Conservation (phyloP, 2,329 filamentous ascomycete genomes). For the Ascochyta lentis region DNA sequence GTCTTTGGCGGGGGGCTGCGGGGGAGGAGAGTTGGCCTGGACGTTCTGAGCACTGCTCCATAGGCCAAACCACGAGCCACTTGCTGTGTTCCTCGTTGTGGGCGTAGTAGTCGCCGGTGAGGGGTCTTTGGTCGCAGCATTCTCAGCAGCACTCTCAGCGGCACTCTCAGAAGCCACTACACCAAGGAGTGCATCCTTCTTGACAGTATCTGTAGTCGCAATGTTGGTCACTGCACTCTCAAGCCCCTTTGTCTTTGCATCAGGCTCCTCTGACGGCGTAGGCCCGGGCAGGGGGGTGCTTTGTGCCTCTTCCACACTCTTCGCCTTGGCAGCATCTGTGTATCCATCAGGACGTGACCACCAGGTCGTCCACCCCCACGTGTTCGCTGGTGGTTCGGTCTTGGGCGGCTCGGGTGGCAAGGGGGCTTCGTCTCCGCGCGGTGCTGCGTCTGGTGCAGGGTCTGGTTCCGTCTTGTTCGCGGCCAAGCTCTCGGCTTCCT, state of each 20-base stretch:
- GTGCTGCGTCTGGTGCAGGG: conserved; percentile 16
- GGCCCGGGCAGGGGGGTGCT: conserved; percentile 51
- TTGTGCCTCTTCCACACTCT: conserved; percentile 46
- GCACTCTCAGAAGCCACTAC: background rate
- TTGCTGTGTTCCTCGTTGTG: conserved; percentile 28
- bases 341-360: conserved; percentile 60
- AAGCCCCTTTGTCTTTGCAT: conserved; percentile 35
- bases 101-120: conserved; percentile 13
- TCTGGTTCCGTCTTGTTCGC: conserved; percentile 24
- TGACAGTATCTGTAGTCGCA: conserved; percentile 23
- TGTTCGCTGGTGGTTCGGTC: conserved; percentile 21
- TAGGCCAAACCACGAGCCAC: conserved; percentile 57
- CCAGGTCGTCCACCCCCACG: conserved; percentile 56
- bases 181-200: conserved; percentile 27
- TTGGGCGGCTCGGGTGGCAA: conserved; percentile 52
- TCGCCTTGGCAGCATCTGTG: conserved; percentile 46
- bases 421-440: conserved; percentile 46
- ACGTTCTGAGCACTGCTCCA: conserved; percentile 58
- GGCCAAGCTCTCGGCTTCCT: conserved; percentile 33
- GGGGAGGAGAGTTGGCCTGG: conserved; percentile 33
- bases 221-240: conserved; percentile 8
- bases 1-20: conserved; percentile 19
- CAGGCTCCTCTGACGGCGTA: conserved; percentile 45
- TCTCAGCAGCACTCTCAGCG: conserved; percentile 20
- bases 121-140: conserved; percentile 27